Base-by-base conservation (phyloP, 352 stramenopile genomes). In the Phytophthora citrophthora region DNA sequence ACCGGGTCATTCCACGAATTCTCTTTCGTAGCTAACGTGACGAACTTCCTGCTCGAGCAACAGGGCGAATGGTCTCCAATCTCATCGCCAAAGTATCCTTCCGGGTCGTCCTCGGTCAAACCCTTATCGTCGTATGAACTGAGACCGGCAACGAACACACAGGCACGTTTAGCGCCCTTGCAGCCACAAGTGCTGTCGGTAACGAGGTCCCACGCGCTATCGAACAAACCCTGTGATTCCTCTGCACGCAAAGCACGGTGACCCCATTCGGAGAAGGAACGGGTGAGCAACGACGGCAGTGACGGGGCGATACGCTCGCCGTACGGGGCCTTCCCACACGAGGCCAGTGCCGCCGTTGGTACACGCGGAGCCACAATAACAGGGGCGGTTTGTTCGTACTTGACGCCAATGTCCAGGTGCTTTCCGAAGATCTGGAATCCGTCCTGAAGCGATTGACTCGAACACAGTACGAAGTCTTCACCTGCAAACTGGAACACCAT, bases 131-230 rank as follows among this genome's bases (percentile, higher is more conserved):
- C 48, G 12, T 68, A 64, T 29, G 68, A 63, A 27, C 67, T 83
- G 15, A 89, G 46, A 9, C 80, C 83, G 16, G 82, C 72, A 54
- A 92, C 60, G 49, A 92, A 89, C 18, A 92, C 49, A 36, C 83
- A 92, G 10, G 74, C 46, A 6, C 77, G 70, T 11, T 57, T 31
- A 26, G 43, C 63, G 9, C 70, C 64, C 48, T 77, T 77, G 68
- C 81, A 90, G 7, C 56, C 39, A 41, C 78, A 90, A 15, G 46
- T 50, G 10, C 76, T 52, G 36, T 76, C 70, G 11, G 54, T 69
- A 13, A 76, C 49, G 23, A 72, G 47, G 18, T 76, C 50, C 62
- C 57, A 76, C 15, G 23, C 49, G n/a, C 47, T 51, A 13, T 53
- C 45, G n/a, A 74, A 67, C 1, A 70, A 10, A 11, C 45, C 51